phyloP scores from a whole-genome alignment of 495 filamentous ascomycete genomes.

The Aspergillus hancockii region DNA sequence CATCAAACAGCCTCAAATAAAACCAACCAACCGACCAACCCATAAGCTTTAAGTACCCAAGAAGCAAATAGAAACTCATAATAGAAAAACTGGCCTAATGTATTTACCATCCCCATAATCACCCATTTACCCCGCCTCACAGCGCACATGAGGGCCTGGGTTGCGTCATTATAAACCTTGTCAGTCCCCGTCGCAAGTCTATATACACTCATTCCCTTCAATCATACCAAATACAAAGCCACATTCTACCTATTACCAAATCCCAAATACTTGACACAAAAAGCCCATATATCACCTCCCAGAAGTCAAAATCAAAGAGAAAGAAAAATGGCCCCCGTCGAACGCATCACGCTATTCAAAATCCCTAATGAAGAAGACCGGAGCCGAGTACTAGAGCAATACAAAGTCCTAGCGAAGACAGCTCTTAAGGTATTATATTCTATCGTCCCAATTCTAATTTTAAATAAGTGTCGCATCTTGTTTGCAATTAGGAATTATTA shows the following conservation, averaged over 20 bases:
- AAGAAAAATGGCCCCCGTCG: slow-evolving; percentile 45
- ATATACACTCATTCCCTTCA: neutral
- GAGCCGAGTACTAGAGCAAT: slow-evolving; percentile 46
- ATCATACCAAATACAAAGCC: neutral
- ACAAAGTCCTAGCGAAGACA: slow-evolving; percentile 50
- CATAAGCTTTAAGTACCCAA: neutral
- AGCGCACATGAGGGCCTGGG: neutral
- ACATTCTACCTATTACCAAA: neutral
- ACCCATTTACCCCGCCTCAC: neutral
- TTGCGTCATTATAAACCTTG: neutral
- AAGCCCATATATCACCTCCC: too few relatives aligned
- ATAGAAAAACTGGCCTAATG: neutral
- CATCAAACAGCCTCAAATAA: neutral
- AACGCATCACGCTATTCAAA: slow-evolving; percentile 63
- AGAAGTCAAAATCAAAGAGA: neutral
- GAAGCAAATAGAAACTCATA: neutral
- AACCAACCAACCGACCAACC: too few relatives aligned
- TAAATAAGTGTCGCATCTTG: neutral
- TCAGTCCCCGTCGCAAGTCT: neutral
- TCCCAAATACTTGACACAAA: too few relatives aligned
- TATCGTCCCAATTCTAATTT: neutral
- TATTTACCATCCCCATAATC: slow-evolving; percentile 37
- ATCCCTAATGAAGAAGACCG: slow-evolving; percentile 51
- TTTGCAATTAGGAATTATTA: neutral
- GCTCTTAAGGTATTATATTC: slow-evolving; percentile 46